Evolutionary conservation across 2,329 filamentous ascomycete genomes (phyloP).

Genomic region (Botryotinia convoluta): DNA sequence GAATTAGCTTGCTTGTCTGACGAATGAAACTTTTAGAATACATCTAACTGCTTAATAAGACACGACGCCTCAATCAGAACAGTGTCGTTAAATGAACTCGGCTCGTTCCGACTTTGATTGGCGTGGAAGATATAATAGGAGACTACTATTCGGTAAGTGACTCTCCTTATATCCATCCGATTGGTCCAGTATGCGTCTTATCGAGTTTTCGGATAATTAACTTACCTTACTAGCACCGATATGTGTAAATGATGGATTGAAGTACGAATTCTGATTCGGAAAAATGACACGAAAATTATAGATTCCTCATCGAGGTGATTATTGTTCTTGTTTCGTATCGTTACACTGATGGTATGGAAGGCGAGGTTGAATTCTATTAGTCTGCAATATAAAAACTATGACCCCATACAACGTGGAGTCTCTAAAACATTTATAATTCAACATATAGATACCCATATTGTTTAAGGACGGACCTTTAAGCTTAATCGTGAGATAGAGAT

Average conservation of each 20-base stretch:
- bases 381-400: not conserved
- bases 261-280: not conserved
- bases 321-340: not conserved
- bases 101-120: not conserved
- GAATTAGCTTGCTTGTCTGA: not conserved
- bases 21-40: rapidly evolving
- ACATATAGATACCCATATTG: rapidly evolving
- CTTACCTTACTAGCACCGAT: not conserved
- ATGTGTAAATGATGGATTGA: rapidly evolving
- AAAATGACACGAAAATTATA: not conserved
- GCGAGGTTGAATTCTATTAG: not conserved
- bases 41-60: rapidly evolving
- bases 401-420: not conserved
- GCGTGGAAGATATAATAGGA: too few relatives aligned
- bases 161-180: too few relatives aligned
- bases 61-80: rapidly evolving
- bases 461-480: rapidly evolving
- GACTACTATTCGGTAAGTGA: not conserved
- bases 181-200: not conserved
- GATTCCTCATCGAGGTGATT: not conserved
- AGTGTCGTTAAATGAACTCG: rapidly evolving
- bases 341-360: not conserved
- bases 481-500: not conserved
- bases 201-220: not conserved
- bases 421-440: not conserved